These are phyloP conservation scores for Lentinula novae-zelandiae DNA, from an alignment of 1,284 basidiomycete genomes.

Conservation along the genomic window DNA sequence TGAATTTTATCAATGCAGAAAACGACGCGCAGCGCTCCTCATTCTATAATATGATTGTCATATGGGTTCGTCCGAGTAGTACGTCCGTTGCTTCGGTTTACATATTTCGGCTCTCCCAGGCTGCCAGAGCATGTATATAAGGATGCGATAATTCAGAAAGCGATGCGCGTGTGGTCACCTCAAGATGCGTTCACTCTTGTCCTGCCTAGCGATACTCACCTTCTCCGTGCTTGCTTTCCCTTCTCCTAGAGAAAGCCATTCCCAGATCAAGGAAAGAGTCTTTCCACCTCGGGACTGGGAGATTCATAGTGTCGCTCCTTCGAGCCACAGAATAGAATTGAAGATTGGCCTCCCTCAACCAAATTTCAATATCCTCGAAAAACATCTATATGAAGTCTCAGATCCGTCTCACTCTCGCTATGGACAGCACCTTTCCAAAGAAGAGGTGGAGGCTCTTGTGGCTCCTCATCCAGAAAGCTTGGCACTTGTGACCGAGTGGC, in stretches of 20 bases:
- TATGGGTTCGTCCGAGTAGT: not conserved
- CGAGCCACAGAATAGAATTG: constrained; percentile 39
- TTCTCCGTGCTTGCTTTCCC: constrained; percentile 5
- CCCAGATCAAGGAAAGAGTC: constrained; percentile 8
- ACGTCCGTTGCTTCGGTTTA: not conserved
- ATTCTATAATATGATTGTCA: not conserved
- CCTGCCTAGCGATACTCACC: not conserved
- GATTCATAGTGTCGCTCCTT: constrained; percentile 32
- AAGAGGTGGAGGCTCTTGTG: constrained; percentile 42
- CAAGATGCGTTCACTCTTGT: constrained; percentile 1
- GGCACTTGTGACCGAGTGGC: constrained; percentile 42
- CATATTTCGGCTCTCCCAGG: not conserved
- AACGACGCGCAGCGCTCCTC: too few species aligned
- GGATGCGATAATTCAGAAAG: not conserved
- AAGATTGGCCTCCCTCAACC: constrained; percentile 53
- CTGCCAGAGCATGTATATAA: not conserved
- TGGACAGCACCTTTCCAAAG: constrained; percentile 45
- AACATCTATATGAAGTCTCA: constrained; percentile 52
- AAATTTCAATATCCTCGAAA: constrained; percentile 45
- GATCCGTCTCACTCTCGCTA: constrained; percentile 38
- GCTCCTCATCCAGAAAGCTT: constrained; percentile 40
- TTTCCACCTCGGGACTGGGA: constrained; percentile 39
- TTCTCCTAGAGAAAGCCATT: not conserved
- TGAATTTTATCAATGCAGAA: too few species aligned
- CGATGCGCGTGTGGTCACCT: not conserved